Percentiles rank a stretch among this genome's conserved stretches.
Conservation (phyloP, 495 filamentous ascomycete species). For the Bacidia gigantensis region DNA sequence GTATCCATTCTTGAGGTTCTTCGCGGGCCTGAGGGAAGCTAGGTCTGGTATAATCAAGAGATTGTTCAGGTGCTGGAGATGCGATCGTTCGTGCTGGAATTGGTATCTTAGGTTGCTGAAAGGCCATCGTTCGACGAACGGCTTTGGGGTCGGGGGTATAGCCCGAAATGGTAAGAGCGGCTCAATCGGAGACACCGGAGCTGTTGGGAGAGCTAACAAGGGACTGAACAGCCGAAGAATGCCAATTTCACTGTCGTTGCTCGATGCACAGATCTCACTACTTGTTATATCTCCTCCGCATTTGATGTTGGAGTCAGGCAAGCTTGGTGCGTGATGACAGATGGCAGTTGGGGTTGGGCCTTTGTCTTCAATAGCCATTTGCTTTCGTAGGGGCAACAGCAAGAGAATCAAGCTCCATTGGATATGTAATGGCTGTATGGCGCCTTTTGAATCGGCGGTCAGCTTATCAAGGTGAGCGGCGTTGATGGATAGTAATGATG, state of each 20-base stretch:
- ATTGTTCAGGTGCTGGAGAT: constrained; percentile 35
- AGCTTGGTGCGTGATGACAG: no score
- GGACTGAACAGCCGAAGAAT: background rate
- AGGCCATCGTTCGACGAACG: constrained; percentile 50
- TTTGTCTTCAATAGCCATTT: no score
- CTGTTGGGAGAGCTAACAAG: background rate
- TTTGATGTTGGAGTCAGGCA: no score
- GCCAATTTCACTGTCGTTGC: no score
- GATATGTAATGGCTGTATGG: constrained; percentile 4
- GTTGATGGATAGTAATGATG: background rate
- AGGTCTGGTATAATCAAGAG: constrained; percentile 25
- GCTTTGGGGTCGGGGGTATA: constrained; percentile 6
- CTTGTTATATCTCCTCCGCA: no score
- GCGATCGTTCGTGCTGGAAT: constrained; percentile 43
- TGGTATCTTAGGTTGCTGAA: constrained; percentile 60
- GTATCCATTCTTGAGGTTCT: constrained; percentile 86
- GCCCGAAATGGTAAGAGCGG: background rate
- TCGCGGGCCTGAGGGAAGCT: constrained; percentile 33
- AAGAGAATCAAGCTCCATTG: no score
- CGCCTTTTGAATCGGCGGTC: background rate
- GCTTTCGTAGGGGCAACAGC: no score
- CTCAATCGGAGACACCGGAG: background rate
- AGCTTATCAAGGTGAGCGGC: background rate
- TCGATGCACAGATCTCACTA: no score
- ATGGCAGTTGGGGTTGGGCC: no score